phyloP scores from a whole-genome alignment of 2,329 filamentous ascomycete species.

The Calonectria leucothoes region DNA sequence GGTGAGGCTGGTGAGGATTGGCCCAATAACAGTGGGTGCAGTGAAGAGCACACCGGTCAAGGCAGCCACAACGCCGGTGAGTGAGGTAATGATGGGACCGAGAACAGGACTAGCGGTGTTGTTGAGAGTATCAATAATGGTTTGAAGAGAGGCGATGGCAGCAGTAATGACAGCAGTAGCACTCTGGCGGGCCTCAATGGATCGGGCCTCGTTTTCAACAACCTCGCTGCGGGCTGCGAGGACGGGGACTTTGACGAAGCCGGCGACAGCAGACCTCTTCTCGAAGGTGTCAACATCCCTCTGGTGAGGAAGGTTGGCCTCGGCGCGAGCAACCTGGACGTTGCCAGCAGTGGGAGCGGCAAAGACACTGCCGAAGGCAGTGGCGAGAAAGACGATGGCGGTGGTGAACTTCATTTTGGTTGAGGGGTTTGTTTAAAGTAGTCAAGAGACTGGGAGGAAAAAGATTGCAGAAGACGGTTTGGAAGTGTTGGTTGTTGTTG shows the following conservation, averaged over 20 bases:
- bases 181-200: not conserved
- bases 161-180: not conserved
- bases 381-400: not conserved
- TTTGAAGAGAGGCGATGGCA: not conserved
- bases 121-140: not conserved
- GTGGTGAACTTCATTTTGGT: not conserved
- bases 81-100: no score
- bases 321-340: not conserved
- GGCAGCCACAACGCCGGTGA: no score
- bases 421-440: not conserved
- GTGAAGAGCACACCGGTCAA: not conserved
- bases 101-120: no score
- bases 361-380: not conserved
- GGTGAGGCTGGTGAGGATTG: not conserved
- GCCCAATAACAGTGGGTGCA: not conserved
- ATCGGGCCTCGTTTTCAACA: not conserved
- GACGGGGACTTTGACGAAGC: not conserved
- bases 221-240: not conserved
- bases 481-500: not conserved
- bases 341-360: not conserved
- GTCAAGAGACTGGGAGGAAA: not conserved
- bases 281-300: not conserved
- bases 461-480: not conserved
- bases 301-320: not conserved
- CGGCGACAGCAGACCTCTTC: not conserved